A percentile compares a stretch with the other conserved stretches of the same genome.
These are phyloP conservation scores for Epichloe amarillans DNA, from an alignment of 2,329 filamentous ascomycete species.

Conservation along the genomic window DNA sequence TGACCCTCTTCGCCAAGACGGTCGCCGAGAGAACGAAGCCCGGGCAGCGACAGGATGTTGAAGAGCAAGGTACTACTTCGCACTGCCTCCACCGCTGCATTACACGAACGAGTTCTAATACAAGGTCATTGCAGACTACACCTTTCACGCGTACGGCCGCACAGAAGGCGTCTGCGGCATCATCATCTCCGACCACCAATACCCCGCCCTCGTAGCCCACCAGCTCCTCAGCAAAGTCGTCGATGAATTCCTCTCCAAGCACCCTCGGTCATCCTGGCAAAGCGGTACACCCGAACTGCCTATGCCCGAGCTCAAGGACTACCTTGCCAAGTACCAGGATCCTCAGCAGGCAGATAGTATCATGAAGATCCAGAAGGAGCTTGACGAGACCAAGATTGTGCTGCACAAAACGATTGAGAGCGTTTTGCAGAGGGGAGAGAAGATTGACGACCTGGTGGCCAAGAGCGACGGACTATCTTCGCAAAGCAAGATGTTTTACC, in stretches of 20 bases:
- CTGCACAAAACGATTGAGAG: conserved; percentile 94
- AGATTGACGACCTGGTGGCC: conserved; percentile 84
- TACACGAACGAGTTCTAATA: neutral
- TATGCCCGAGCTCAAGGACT: conserved; percentile 68
- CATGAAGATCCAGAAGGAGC: conserved; percentile 87
- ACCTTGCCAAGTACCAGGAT: conserved; percentile 65
- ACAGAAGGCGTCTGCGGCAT: conserved; percentile 64
- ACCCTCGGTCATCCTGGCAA: conserved; percentile 58
- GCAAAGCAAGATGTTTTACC: conserved; percentile 98
- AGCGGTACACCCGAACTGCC: conserved; percentile 38
- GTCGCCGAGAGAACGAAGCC: conserved; percentile 73
- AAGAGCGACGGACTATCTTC: conserved; percentile 86
- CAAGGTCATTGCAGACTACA: conserved; percentile 38
- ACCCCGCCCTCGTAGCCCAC: conserved; percentile 69
- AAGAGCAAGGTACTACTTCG: conserved; percentile 52
- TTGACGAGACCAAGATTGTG: conserved; percentile 95
- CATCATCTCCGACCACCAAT: conserved; percentile 64
- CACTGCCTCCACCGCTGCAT: neutral
- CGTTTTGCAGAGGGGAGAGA: conserved; percentile 79
- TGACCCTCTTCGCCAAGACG: conserved; percentile 75
- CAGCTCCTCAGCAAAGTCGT: conserved; percentile 74
- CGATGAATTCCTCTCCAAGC: conserved; percentile 71
- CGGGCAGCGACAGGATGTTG: conserved; percentile 74
- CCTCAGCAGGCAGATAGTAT: conserved; percentile 83
- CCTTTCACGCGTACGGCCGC: conserved; percentile 65